Percentiles rank a stretch among this genome's conserved stretches.
These are phyloP conservation scores for Scenedesmus sp. DNA, from an alignment of 163 green algal species.

Conservation along the genomic window DNA sequence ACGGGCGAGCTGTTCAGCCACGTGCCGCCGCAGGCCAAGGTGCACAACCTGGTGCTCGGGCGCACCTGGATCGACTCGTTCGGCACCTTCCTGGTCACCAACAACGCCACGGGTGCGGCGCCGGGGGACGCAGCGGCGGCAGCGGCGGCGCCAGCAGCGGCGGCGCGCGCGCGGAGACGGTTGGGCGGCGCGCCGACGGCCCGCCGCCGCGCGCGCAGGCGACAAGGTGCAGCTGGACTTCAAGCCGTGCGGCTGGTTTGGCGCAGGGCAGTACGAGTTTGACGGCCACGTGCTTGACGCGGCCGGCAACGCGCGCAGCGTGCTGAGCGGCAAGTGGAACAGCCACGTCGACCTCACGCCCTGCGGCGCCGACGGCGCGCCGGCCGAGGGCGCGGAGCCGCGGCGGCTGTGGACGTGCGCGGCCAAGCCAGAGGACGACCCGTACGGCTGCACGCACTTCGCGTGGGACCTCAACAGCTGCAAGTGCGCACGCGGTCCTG, in stretches of 20 bases:
- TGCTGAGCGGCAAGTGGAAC: constrained; percentile 93
- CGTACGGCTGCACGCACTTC: constrained; percentile 94
- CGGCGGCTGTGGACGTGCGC: constrained; percentile 82
- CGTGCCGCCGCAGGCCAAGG: constrained; percentile 90
- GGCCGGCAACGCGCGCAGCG: constrained; percentile 40
- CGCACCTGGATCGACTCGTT: constrained; percentile 89
- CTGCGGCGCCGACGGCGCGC: constrained; percentile 77
- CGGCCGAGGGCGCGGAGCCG: constrained; percentile 40
- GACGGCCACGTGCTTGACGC: constrained; percentile 55
- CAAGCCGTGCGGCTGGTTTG: constrained; percentile 91
- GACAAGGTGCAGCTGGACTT: constrained; percentile 84
- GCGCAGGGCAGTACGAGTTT: constrained; percentile 81
- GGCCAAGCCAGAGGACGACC: constrained; percentile 84
- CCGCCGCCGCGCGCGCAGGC: no score
- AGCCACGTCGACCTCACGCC: constrained; percentile 71
- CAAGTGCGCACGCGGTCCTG: constrained; percentile 44
- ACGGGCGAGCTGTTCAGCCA: constrained; percentile 87
- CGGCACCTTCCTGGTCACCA: constrained; percentile 84
- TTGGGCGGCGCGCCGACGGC: no score
- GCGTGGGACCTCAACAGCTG: constrained; percentile 84
- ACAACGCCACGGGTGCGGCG: constrained; percentile 81
- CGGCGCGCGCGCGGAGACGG: no score
- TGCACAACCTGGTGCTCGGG: constrained; percentile 94
- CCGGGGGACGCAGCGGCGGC: no score
- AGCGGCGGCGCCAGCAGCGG: no score